Base-by-base conservation (phyloP, 768 basidiomycete genomes). In the Cubamyces sp. region DNA sequence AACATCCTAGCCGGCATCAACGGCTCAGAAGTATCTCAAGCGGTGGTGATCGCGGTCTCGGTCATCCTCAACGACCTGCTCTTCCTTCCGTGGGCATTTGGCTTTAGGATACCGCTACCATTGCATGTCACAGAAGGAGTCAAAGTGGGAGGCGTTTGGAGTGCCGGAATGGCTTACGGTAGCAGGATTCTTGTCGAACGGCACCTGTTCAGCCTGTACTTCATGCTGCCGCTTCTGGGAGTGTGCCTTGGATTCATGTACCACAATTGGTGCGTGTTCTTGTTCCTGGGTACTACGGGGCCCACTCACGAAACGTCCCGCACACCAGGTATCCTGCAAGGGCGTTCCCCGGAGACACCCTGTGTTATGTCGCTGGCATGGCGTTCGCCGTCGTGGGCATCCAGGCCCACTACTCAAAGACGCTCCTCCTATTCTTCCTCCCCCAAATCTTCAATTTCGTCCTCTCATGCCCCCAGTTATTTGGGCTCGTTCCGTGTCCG, bases 1-100 rank as follows among this genome's bases (percentile, higher is more conserved):
- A 99, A 99, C 75, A 98, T 99, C 68, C 87, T 98, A 18, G 97
- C 97, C 12, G 97, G 96, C 9, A 91, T 98, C 66, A 98, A 99
- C 72, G 97, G 96, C 12, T 88, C 96, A 5, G 97, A 99, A 81
- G 94, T 92, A 64, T 85, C 87, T 63, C 97, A 99, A 76, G 92
- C 96, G 0, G 78, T 97, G 48, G 86, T 98, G 62, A 98, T 99
- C 65, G 91, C 93, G 3, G 64, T 93, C 11, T 97, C 94, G 0
- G 89, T 99, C 66, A 87, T 92, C 61, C 64, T 96, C 47, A 99
- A 99, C 73, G 97, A 98, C 71, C 76, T 96, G 16, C 78, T 99
- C 34, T 98, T 94, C 76, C 84, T 99, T n/a, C 94, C 95, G 1
- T 92, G 90, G 91, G 86, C 90, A 15, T 67, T 90, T 14, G 87